A percentile compares a stretch with the other conserved stretches of the same genome.
phyloP scores from a whole-genome alignment of 495 filamentous ascomycete species.

The Neurospora intermedia region DNA sequence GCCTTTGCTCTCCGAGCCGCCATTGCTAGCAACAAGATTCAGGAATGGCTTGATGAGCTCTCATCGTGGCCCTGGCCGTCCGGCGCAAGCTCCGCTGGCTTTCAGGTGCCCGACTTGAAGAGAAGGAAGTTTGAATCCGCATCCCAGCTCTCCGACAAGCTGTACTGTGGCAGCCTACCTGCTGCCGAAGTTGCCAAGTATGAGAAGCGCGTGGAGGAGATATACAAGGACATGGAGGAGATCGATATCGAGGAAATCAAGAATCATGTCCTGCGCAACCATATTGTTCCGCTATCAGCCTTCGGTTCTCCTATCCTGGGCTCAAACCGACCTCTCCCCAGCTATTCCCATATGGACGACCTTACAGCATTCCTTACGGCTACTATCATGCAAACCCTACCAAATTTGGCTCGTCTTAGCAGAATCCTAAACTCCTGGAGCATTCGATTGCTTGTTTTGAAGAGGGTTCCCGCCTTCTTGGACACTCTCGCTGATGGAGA shows the following conservation, averaged over 20 bases:
- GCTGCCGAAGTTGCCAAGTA: constrained; percentile 50
- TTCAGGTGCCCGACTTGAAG: constrained; percentile 41
- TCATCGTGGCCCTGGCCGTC: constrained; percentile 65
- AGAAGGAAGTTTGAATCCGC: constrained; percentile 15
- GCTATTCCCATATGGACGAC: constrained; percentile 55
- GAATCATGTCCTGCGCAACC: constrained; percentile 70
- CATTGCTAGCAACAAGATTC: constrained; percentile 60
- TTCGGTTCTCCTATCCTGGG: constrained; percentile 41
- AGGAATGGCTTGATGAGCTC: constrained; percentile 69
- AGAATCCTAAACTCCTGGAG: constrained; percentile 64
- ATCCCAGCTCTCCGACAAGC: constrained; percentile 16
- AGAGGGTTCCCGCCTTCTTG: constrained; percentile 58
- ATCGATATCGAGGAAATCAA: constrained; percentile 87
- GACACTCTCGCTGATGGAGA: constrained; percentile 53
- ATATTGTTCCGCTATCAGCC: constrained; percentile 48
- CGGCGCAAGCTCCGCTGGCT: constrained; percentile 39
- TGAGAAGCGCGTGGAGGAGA: constrained; percentile 66
- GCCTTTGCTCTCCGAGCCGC: constrained; percentile 66
- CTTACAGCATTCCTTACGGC: constrained; percentile 83
- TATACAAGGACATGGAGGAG: constrained; percentile 63
- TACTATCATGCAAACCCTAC: constrained; percentile 75
- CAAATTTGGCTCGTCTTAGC: constrained; percentile 63
- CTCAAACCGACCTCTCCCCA: constrained; percentile 33
- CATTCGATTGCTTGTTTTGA: constrained; percentile 61
- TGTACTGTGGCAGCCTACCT: constrained; percentile 61